A percentile compares a stretch with the other conserved stretches of the same genome.
Evolutionary conservation across 192 early-diverging fungal species (phyloP).

Genomic region (Dispira parvispora): DNA sequence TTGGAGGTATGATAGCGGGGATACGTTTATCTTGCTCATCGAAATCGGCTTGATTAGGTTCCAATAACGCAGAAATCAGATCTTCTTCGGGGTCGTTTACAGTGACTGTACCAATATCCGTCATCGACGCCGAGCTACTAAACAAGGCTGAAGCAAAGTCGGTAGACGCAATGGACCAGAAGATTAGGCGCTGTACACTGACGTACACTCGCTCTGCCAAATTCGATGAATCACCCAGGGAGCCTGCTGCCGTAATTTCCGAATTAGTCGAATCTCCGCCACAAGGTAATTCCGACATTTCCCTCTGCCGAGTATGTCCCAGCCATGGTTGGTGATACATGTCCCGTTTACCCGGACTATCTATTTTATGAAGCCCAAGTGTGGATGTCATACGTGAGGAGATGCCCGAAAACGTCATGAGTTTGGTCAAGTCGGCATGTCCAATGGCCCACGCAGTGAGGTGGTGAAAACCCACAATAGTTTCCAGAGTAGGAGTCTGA

Average conservation of each 20-base stretch:
- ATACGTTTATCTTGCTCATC: background rate
- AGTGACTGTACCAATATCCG: background rate
- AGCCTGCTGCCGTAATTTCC: background rate
- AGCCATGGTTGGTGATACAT: too few species aligned
- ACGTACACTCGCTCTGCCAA: background rate
- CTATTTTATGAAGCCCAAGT: background rate
- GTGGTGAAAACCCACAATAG: background rate
- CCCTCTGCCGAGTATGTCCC: too few species aligned
- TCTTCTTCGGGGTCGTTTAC: background rate
- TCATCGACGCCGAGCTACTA: background rate
- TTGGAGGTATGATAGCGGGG: constrained; percentile 5
- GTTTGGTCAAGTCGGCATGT: background rate
- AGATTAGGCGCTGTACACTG: background rate
- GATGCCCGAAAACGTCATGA: constrained; percentile 1
- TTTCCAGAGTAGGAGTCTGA: background rate
- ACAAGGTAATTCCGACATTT: too few species aligned
- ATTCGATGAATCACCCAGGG: too few species aligned
- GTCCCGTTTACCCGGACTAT: background rate
- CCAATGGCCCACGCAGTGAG: constrained; percentile 7
- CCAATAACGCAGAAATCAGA: background rate
- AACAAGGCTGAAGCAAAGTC: constrained; percentile 8
- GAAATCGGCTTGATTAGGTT: background rate
- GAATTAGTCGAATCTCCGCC: background rate
- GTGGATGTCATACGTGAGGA: constrained; percentile 1
- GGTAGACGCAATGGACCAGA: constrained; percentile 7